Evolutionary conservation across 208 protist species (phyloP), one percentile per base, ranked within the genome.

Genomic region (Jaenimonas drosophilae): DNA sequence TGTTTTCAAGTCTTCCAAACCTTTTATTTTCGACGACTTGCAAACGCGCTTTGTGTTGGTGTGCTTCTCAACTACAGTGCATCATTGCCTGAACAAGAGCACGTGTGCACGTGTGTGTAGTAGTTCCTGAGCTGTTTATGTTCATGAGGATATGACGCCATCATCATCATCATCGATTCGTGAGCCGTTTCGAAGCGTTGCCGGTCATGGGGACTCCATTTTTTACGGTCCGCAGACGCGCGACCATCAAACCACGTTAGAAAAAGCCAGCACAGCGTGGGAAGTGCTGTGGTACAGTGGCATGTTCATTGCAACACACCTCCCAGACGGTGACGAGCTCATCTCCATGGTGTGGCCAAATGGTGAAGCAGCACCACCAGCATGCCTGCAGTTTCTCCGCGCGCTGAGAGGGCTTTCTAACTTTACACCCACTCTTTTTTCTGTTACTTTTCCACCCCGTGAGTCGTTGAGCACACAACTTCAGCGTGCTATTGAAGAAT

Each of bases 221-320:
- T 64, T 69, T 47, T 74, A 78, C 45, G 80, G 80, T 2, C 44
- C 62, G 4, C 16, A 27, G 2, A 57, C 73, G 11, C 12, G 34
- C 33, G 64, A 76, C 33, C 65, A 61, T 4, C 43, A 48, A 19
- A 60, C 31, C 32, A 90, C 81, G 0, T 64, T 90, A 14, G 51
- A 51, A 27, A 90, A 90, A 50, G 52, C 41, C 20, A 70, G 68
- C 7, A 90, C 74, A 3, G 72, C 57, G 23, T 87, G 81, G 81
- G 81, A 90, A 43, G 54, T 80, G 3, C 47, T 87, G 7, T 74
- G 70, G 58, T 85, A 89, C 58, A 26, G 72, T 2, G 70, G 52
- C 1, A 64, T 74, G 55, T 40, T 52, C 38, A 30, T 72, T 21
- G 37, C 37, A 20, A 7, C 14, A 25, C 14, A n/a, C 30, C 9